phyloP scores from a whole-genome alignment of 495 filamentous ascomycete species.

The Ramalina intermedia region DNA sequence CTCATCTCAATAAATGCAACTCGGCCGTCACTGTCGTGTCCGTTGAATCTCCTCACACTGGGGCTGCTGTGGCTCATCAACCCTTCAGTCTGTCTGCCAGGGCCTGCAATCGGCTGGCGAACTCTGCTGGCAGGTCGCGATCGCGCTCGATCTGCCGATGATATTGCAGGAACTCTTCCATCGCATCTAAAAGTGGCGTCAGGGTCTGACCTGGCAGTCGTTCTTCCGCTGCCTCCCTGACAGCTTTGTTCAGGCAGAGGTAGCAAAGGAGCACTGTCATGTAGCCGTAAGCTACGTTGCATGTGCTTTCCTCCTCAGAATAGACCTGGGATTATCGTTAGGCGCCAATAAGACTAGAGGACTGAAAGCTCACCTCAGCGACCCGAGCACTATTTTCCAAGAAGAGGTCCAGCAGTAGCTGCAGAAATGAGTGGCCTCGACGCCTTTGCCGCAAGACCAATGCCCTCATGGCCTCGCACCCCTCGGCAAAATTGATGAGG shows the following conservation, averaged over 20 bases:
- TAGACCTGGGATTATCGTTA: constrained; percentile 42
- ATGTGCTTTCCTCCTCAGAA: constrained; percentile 67
- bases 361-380: constrained; percentile 28
- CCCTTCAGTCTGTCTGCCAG: constrained; percentile 25
- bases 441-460: constrained; percentile 21
- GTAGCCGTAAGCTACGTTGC: constrained; percentile 84
- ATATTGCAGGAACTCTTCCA: constrained; percentile 72
- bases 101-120: constrained; percentile 44
- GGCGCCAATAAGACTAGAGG: not conserved
- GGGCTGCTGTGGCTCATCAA: not conserved
- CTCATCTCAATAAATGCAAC: too few species aligned
- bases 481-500: constrained; percentile 81
- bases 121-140: constrained; percentile 28
- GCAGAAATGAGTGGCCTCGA: constrained; percentile 22
- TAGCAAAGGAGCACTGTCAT: constrained; percentile 73
- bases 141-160: constrained; percentile 46
- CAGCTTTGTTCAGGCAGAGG: constrained; percentile 47
- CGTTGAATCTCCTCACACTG: too few species aligned
- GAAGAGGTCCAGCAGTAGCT: constrained; percentile 30
- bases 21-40: too few species aligned
- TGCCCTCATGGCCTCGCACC: constrained; percentile 39
- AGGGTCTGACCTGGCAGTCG: constrained; percentile 46
- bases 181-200: constrained; percentile 50
- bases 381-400: constrained; percentile 24
- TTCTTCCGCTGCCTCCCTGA: constrained; percentile 32